Evolutionary conservation across 805 yeast genomes (phyloP), one percentile per base, ranked within the genome.

Genomic region (Kuraishia hungarica): DNA sequence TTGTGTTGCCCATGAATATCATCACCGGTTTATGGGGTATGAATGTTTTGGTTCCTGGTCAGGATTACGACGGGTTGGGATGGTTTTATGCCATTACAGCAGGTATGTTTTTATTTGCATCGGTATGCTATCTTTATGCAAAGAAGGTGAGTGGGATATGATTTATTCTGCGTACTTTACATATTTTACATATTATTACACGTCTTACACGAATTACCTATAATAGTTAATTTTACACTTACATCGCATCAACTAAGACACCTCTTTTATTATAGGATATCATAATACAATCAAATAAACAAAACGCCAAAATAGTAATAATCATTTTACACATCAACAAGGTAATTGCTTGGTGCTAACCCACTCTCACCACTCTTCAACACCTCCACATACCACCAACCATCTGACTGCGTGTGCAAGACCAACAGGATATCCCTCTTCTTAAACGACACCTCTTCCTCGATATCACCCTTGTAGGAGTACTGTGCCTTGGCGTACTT

Each of bases 1-100:
- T 94, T 55, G 97, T 94, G 21, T 74, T 94, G 56, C 99, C 99
- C 2, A 82, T 94, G 81, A 94, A 94, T 66, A 89, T 94, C 55
- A 86, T 94, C 22, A 94, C 99, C 0, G 99, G 99, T 21, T 72
- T 94, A 51, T 94, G 98, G 98, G 99, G 99, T 55, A 94, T 94
- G 99, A 94, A 94, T 72, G 96, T 94, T 60, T 64, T 89, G 11
- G 99, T 94, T 39, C 99, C 99, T 0, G 99, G 99, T 0, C 98
- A 93, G 67, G 80, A 76, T 26, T 70, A 72, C 7, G 80, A 77
- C n/a, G 78, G 82, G 6, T 68, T 87, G 58, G 61, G 67, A 1
- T 87, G 94, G 94, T 87, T 88, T 65, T 81, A 79, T 64, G 67
- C 78, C 23, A 81, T 82, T 28, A 64, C 76, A 7, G 56, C 64